Evolutionary conservation across 2,329 filamentous ascomycete genomes (phyloP), one percentile per base, ranked within the genome.

Genomic region (Fusarium pseudocircinatum): DNA sequence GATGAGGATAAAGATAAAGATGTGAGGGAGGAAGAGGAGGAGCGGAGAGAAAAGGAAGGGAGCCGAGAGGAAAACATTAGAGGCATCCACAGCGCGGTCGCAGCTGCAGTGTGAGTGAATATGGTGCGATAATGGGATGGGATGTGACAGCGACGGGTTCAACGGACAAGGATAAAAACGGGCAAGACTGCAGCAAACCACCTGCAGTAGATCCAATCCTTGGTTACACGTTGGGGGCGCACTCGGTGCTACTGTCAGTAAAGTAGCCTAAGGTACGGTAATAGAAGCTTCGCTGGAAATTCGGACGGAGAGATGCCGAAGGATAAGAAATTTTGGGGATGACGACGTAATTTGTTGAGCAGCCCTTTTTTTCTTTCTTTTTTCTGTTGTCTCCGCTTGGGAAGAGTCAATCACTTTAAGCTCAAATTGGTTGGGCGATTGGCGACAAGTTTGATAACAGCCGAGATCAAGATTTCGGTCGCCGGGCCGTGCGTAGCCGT

Each of bases 31-130:
- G 61, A 62, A 20, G 43, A 63, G 43, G 60, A 66, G 26, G 50
- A 62, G 44, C 63, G 62, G 60, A 63, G 44, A 39, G 70, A 75
- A 63, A 62, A 68, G 53, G 63, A 67, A 62, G 66, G 37, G 49
- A 74, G 53, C 56, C 75, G 73, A 68, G 74, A 76, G 60, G 74
- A 63, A 68, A 77, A 70, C 75, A 77, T 77, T 67, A 67, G 71
- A 43, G 71, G 68, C 63, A 71, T 74, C 59, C 71, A 73, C 58
- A 63, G 18, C 37, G 40, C 40, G 40, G 40, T 58, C n/a, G 56
- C 42, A 44, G 46, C 30, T 40, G 58, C 36, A 40, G 42, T 54
- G 37, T 32, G 53, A 36, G 37, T 32, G 53, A 36, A 26, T 59
- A 67, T 67, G 64, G 52, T 60, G 63, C 63, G 64, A 67, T 67